A percentile compares a stretch with the other conserved stretches of the same genome.
Evolutionary conservation across 2,329 filamentous ascomycete species (phyloP).

Genomic region (Fusarium kyushuense): DNA sequence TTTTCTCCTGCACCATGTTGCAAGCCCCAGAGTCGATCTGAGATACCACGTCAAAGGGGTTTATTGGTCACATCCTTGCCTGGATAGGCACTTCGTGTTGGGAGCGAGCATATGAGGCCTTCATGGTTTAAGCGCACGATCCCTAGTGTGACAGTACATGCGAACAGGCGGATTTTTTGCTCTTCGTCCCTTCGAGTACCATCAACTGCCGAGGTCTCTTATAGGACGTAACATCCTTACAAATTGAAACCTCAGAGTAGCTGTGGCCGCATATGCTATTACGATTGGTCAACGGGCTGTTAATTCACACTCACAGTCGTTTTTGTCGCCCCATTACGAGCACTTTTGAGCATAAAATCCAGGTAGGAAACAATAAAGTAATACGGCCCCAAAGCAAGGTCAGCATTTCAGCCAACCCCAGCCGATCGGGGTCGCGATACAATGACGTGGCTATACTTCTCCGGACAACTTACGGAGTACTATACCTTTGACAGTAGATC

Average conservation of each 20-base stretch:
- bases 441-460: conserved; percentile 46
- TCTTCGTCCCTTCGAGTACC: background rate
- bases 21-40: conserved; percentile 33
- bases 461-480: conserved; percentile 9
- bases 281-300: conserved; percentile 1
- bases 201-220: conserved; percentile 36
- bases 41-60: conserved; percentile 22
- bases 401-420: conserved; percentile 33
- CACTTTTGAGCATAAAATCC: background rate
- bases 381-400: conserved; percentile 26
- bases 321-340: conserved; percentile 13
- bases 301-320: background rate
- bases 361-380: conserved; percentile 7
- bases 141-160: background rate
- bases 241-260: conserved; percentile 25
- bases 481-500: conserved; percentile 33
- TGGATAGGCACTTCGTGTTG: conserved; percentile 3
- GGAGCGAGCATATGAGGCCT: conserved; percentile 21
- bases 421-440: conserved; percentile 47
- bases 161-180: background rate
- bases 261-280: conserved; percentile 12
- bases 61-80: conserved; percentile 4
- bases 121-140: conserved; percentile 1
- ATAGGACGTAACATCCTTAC: conserved; percentile 12
- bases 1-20: conserved; percentile 8